Evolutionary conservation across 768 basidiomycete species (phyloP), one percentile per base, ranked within the genome.

Genomic region (Trametes cubensis): DNA sequence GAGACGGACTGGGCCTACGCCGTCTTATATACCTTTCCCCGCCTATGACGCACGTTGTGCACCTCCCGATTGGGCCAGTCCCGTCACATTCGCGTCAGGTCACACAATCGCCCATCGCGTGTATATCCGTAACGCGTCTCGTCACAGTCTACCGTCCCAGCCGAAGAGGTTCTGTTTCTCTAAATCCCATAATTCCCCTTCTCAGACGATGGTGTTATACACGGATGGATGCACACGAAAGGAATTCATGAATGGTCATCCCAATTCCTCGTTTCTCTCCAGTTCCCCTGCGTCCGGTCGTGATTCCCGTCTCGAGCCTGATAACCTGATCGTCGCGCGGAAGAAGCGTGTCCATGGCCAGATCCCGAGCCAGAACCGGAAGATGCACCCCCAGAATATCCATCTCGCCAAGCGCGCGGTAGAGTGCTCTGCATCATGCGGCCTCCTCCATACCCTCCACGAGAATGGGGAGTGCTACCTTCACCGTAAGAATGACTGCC

Each of bases 61-160:
- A 40, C 51, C 23, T 28, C 62, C 51, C 38, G 41, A 60, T 64
- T 46, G 21, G 55, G 63, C 25, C 47, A 47, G 8, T 17, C n/a
- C 58, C 63, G 58, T 64, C 63, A 64, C 63, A 42, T n/a, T 56
- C 63, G 63, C 63, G 63, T 64, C 49, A 46, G 23, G 63, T 64
- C 63, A 64, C 63, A 60, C n/a, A 8, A 42, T 49, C 41, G 48
- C 48, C 40, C 57, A 42, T 53, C 51, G 42, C 51, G 50, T 53
- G 42, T 20, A 46, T 46, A 28, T 39, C 51, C 2, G 44, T 46
- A 52, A 40, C 59, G 30, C 51, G 23, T 23, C 39, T 46, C 4
- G 39, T 48, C 34, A 42, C 57, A 40, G 23, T 53, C 15, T 38
- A 30, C 34, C 34, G 11, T 11, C 34, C 10, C 34, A 34, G 10